These are phyloP conservation scores for Mallotus nudiflorus DNA, from an alignment of 345 rosid genomes.

Conservation along the genomic window DNA sequence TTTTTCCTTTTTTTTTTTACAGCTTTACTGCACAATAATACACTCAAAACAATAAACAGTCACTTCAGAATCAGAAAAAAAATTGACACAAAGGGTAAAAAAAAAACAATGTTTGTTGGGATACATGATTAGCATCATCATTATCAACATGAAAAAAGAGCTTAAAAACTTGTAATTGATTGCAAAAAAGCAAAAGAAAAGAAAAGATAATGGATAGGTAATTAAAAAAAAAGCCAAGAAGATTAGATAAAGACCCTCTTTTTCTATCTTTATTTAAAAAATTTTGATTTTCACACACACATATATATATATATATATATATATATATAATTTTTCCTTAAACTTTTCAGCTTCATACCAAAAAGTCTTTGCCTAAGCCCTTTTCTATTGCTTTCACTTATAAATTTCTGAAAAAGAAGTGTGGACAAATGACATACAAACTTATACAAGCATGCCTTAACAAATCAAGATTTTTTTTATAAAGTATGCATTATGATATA, in stretches of 20 bases:
- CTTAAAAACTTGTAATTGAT: not conserved
- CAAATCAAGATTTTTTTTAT: no score
- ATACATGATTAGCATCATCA: constrained; percentile 19
- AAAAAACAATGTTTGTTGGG: not conserved
- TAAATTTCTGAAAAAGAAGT: no score
- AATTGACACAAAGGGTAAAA: not conserved
- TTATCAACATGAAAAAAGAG: constrained; percentile 5
- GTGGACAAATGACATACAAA: no score
- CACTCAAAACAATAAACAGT: not conserved
- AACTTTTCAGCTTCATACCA: constrained; percentile 7
- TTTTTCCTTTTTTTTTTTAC: not conserved
- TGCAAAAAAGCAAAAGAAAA: not conserved
- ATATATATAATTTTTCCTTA: not conserved
- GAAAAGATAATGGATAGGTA: constrained; percentile 1
- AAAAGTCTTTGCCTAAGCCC: constrained; percentile 12
- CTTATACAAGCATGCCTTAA: no score
- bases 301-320: no score
- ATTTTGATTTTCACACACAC: not conserved
- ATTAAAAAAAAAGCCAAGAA: not conserved
- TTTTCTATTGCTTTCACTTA: no score
- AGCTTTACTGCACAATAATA: not conserved
- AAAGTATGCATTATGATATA: no score
- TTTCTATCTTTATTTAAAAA: not conserved
- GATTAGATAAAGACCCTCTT: not conserved
- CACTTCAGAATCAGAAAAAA: no score